Evolutionary conservation across 2,329 filamentous ascomycete species (phyloP), one percentile per base, ranked within the genome.

Genomic region (Diaporthe eres): DNA sequence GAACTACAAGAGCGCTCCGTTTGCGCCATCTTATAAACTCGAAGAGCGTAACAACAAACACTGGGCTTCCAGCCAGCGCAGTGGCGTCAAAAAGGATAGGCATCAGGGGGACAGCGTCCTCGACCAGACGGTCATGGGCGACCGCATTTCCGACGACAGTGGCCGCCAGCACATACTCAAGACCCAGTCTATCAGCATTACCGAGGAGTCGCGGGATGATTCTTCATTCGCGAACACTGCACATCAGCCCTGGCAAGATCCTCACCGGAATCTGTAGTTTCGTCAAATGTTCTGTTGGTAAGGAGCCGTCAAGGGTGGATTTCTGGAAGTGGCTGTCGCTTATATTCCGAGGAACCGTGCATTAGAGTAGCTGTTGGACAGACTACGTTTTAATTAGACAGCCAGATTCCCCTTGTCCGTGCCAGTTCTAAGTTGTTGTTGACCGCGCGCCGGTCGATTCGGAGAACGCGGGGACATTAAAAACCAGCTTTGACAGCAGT

Each of bases 91-190:
- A 9, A 49, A 37, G 3, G 49, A n/a, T 5, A 37, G n/a, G 8
- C 5, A 25, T 5, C 72, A 74, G 19, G 63, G 63, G 12, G 72
- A 74, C 51, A 74, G 72, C 63, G 8, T 74, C 28, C 28, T 74
- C 25, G 51, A 74, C n/a, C 8, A 28, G 1, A 74, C 63, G 7
- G 44, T 53, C 22, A 19, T 68, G 17, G 44, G 44, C 31, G 63
- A 68, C 22, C 44, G 47, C 63, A 25, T 8, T 39, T 68, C 63
- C 31, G 63, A 68, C 1, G 63, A 68, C 2, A 68, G 63, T 53
- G 63, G 63, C 31, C 63, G 47, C 8, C 63, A 68, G 47, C 44
- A 53, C 10, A 68, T 68, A 68, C 31, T 68, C 1, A 67, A 67
- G 28, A 67, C 63, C 44, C 63, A 67, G 44, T 34, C 44, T 12